Evolutionary conservation across 2,329 filamentous ascomycete genomes (phyloP), one percentile per base, ranked within the genome.

Genomic region (Claviceps paspali): DNA sequence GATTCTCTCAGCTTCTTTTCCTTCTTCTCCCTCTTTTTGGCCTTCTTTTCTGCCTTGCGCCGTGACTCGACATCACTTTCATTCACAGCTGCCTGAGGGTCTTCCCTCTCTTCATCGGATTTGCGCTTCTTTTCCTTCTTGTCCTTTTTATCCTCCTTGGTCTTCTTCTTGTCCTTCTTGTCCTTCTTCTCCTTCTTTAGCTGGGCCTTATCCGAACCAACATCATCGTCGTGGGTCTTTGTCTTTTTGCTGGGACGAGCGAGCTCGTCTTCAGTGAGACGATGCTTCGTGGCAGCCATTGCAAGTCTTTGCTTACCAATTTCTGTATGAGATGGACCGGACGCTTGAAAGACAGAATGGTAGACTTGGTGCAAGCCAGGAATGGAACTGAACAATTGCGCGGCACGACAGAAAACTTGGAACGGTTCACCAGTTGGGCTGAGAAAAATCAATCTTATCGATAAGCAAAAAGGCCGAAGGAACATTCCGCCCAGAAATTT

Each of bases 281-380:
- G 42, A 42, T 59, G 60, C 47, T 63, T 63, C 15, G 58, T 60
- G 12, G 60, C 60, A 32, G 59, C 58, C 60, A 63, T 63, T 38
- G 11, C 15, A 6, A n/a, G 6, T 27, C 6, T 19, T 11, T n/a
- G 24, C 24, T 35, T 27, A 10, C 19, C 9, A 14, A 19, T 17
- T n/a, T 3, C 18, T 21, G 26, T 18, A 14, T 29, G 30, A 15
- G 10, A 19, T 9, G 8, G 11, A 12, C 12, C 11, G 6, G 14
- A n/a, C n/a, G n/a, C n/a, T n/a, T 12, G 17, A 6, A 23, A 27
- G 10, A 27, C 24, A 28, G 22, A 18, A 4, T 26, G 10, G 17
- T 4, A 14, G 23, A 5, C n/a, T 28, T 22, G 21, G 21, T 22
- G 21, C 21, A 22, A 22, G 21, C 8, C 21, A 5, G 21, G 21